Percentiles rank a stretch among this genome's conserved stretches.
phyloP scores from a whole-genome alignment of 2,329 filamentous ascomycete species.

The Emydomyces testavorans region DNA sequence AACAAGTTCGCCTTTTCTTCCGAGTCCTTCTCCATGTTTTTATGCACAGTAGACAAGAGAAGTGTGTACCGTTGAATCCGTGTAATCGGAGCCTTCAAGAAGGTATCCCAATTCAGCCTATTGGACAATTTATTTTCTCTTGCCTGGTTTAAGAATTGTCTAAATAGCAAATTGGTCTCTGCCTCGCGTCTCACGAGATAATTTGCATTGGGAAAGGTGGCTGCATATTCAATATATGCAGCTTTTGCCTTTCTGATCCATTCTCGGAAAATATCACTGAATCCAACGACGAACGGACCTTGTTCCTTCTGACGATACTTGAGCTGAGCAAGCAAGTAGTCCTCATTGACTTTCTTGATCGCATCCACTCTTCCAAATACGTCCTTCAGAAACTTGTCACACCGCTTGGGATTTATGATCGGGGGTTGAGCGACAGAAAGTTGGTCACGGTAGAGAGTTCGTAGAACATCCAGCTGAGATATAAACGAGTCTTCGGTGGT shows the following conservation, averaged over 20 bases:
- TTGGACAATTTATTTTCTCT: slow-evolving; percentile 67
- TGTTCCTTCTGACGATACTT: slow-evolving; percentile 97
- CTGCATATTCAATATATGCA: slow-evolving; percentile 86
- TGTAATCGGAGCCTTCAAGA: slow-evolving; percentile 84
- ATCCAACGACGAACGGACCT: slow-evolving; percentile 84
- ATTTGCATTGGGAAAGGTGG: slow-evolving; percentile 70
- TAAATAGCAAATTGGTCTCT: slow-evolving; percentile 74
- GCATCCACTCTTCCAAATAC: slow-evolving; percentile 88
- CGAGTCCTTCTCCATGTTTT: slow-evolving; percentile 69
- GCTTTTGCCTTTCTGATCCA: slow-evolving; percentile 91
- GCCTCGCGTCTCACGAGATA: slow-evolving; percentile 75
- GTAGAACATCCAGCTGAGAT: slow-evolving; percentile 74
- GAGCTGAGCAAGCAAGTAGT: slow-evolving; percentile 79
- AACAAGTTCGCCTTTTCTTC: slow-evolving; percentile 80
- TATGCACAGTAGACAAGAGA: slow-evolving; percentile 68
- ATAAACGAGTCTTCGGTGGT: slow-evolving; percentile 87
- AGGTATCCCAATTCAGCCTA: slow-evolving; percentile 86
- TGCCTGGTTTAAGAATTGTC: slow-evolving; percentile 69
- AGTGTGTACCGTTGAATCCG: slow-evolving; percentile 82
- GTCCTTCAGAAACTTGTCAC: slow-evolving; percentile 66
- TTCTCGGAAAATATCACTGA: slow-evolving; percentile 94
- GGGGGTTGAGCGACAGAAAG: slow-evolving; percentile 61
- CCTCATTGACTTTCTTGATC: slow-evolving; percentile 83
- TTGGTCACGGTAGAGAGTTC: slow-evolving; percentile 73
- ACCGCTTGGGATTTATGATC: slow-evolving; percentile 65